Base-by-base conservation (phyloP, 306 rosid genomes). In the Glycyrrhiza uralensis region DNA sequence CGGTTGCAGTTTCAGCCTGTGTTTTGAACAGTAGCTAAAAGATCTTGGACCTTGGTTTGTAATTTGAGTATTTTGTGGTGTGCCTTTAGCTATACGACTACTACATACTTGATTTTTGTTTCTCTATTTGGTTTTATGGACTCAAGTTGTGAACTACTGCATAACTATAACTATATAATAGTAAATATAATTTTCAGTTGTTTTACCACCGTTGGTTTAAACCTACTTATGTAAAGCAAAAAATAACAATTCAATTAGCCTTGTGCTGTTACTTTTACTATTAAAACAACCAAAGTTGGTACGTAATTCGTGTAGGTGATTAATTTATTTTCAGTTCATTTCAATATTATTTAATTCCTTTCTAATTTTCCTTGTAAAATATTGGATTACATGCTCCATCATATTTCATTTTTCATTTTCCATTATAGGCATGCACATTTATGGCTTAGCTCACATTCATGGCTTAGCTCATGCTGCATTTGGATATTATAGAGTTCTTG, bases 401-500 rank as follows among this genome's bases (percentile, higher is more conserved):
- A 76, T 67, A 63, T 66, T 32, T 80, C 42, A 49, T 36, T 50
- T 51, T 75, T 42, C 57, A 19, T 29, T 55, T 68, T 70, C 69
- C 69, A 79, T 66, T 70, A 6, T 38, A 93, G 98, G 98, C 38
- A 56, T 79, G 81, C 97, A 90, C 65, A n/a, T n/a, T n/a, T n/a
- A n/a, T n/a, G n/a, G n/a, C n/a, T n/a, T n/a, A n/a, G n/a, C n/a
- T n/a, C n/a, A n/a, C n/a, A 62, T 93, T 66, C 85, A 89, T 46
- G 78, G 94, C 69, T 85, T 93, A 77, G 90, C 97, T 86, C 89
- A 89, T 69, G 97, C 97, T 57, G 98, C 98, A 17, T 87, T 94
- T 61, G 97, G 97, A 44, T 93, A 93, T 80, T 96, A 93, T 65
- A 89, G 76, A 80, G 98, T 93, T 69, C 96, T 93, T 6, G 94